These are phyloP conservation scores for Asclepias syriaca DNA, from an alignment of 257 asterid species.

Conservation along the genomic window DNA sequence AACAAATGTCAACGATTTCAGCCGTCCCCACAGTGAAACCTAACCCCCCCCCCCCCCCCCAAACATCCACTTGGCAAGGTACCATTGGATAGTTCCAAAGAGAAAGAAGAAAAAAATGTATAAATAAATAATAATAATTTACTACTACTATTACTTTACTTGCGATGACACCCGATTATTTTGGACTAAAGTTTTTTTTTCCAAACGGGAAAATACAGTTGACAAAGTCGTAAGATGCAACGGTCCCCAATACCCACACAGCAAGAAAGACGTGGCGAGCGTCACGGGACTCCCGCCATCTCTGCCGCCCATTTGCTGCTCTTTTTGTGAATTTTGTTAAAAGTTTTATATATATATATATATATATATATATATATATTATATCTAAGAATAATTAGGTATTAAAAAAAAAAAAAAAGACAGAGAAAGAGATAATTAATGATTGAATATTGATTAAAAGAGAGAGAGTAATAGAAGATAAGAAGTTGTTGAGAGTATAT, in stretches of 20 bases:
- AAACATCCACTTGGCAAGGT: too few species aligned
- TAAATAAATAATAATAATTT: not conserved
- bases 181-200: too few species aligned
- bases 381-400: too few species aligned
- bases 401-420: not conserved
- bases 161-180: too few species aligned
- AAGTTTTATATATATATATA: not conserved
- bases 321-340: not conserved
- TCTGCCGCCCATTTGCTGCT: conserved; percentile 29
- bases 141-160: too few species aligned
- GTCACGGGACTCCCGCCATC: conserved; percentile 37
- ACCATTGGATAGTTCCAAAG: not conserved
- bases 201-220: conserved; percentile 10
- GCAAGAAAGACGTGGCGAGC: conserved; percentile 28
- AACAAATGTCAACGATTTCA: too few species aligned
- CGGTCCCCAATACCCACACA: conserved; percentile 9
- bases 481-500: not conserved
- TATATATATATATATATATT: too few species aligned
- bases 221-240: conserved; percentile 28
- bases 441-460: not conserved
- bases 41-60: too few species aligned
- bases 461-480: too few species aligned
- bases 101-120: not conserved
- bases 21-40: too few species aligned
- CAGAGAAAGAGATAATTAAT: too few species aligned